Evolutionary conservation across 768 basidiomycete species (phyloP), one percentile per base, ranked within the genome.

Genomic region (Tubosaeta sp.): DNA sequence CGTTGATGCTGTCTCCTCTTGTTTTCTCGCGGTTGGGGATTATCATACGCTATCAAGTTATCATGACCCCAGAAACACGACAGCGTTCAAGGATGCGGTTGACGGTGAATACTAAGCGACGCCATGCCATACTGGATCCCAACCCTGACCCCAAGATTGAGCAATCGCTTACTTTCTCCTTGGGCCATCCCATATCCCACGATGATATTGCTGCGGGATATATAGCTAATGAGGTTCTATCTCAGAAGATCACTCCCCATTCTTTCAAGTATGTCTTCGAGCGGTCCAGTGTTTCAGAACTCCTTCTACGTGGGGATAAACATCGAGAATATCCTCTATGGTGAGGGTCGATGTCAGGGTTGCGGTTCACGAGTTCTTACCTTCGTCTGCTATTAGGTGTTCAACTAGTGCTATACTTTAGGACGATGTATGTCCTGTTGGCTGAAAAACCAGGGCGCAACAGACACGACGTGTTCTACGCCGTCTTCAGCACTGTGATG

Each of bases 271-370:
- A 63, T 63, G 57, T 59, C 63, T 36, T 58, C 61, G 2, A 53
- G 46, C 5, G 60, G 53, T 6, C 21, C 58, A 1, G 27, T 59
- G n/a, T 65, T 62, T 34, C 60, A 59, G 34, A 57, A 49, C 10
- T 36, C 60, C 8, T 30, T 66, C 7, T 64, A 64, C 12, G 56
- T 64, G 34, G 63, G 54, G 44, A 66, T 64, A 12, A 66, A 55
- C 44, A 6, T 66, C 7, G 16, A 64, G 25, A n/a, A 63, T 21
- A 56, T 66, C 21, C 38, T 64, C 47, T 66, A 64, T 52, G 63
- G 63, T 61, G 46, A 45, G 59, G 50, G 1, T 6, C 11, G 1
- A 1, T 7, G 24, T 25, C 11, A 14, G 16, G 13, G 13, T 29
- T 25, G 27, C 16, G n/a, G 11, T 12, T 21, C 8, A 3, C 11